A percentile compares a stretch with the other conserved stretches of the same genome.
These are phyloP conservation scores for Scheffersomyces quercinus DNA, from an alignment of 1,139 yeast species.

Conservation along the genomic window DNA sequence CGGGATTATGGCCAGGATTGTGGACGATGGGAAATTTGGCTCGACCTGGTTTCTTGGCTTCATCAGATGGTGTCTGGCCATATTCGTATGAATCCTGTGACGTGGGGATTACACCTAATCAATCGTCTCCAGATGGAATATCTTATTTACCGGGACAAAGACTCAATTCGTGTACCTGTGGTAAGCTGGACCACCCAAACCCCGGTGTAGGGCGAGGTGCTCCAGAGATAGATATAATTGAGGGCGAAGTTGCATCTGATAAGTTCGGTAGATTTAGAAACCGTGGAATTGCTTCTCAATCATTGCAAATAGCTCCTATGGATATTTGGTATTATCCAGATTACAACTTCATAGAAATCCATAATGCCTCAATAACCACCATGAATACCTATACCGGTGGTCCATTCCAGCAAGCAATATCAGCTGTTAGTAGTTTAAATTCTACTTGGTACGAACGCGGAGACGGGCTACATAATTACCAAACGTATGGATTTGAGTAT, in stretches of 20 bases:
- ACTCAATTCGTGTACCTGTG: constrained; percentile 25
- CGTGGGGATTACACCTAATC: constrained; percentile 33
- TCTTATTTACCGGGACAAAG: constrained; percentile 32
- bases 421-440: constrained; percentile 26
- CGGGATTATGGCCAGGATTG: constrained; percentile 34
- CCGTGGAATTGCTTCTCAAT: constrained; percentile 21
- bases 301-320: constrained; percentile 31
- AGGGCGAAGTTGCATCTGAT: constrained; percentile 20
- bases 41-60: constrained; percentile 28
- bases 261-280: constrained; percentile 15
- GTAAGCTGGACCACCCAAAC: constrained; percentile 28
- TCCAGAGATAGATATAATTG: constrained; percentile 31
- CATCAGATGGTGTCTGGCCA: constrained; percentile 34
- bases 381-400: constrained; percentile 34
- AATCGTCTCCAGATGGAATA: constrained; percentile 32
- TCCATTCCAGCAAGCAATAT: constrained; percentile 32
- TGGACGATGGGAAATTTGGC: constrained; percentile 36
- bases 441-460: constrained; percentile 28
- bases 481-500: constrained; percentile 27
- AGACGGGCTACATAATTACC: constrained; percentile 18
- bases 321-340: constrained; percentile 34
- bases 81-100: constrained; percentile 32
- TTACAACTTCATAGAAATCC: constrained; percentile 23
- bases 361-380: constrained; percentile 21
- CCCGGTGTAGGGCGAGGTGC: constrained; percentile 30